Base-by-base conservation (phyloP, 2,329 filamentous ascomycete species). In the Ophioceras dolichostomum region DNA sequence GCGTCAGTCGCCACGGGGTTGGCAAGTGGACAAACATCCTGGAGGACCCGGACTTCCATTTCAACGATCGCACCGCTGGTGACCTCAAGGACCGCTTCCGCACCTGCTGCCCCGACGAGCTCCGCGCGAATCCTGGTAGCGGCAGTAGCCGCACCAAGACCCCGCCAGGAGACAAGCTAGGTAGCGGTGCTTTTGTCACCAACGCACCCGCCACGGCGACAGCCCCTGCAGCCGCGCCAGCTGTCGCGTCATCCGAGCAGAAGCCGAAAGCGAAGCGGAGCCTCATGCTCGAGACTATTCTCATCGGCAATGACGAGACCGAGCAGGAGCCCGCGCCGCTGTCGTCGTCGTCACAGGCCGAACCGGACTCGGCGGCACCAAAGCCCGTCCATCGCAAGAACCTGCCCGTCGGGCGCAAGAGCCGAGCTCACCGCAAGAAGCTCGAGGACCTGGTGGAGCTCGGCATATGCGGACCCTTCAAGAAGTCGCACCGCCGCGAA, bases 61-160 rank as follows among this genome's bases (percentile, higher is more conserved):
- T 80, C 56, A 74, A 77, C 46, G 65, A 64, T 13, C 67, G 76
- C 41, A 72, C 69, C 2, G 72, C 74, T 4, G 73, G 73, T 8
- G 76, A 80, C 47, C 52, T 80, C 36, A 80, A 80, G 50, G 76
- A 80, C 51, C 64, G 76, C 10, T 80, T 79, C 48, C 65, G 76
- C 35, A 80, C 76, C 4, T 79, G 75, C 49, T 79, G 75, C 43
- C 76, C 76, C 0, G 65, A 67, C 24, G 76, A 79, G 50, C 60
- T 79, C 27, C 66, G 70, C 34, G 58, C 57, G 18, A 62, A 60
- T 18, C 39, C 51, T 13, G 45, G 40, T 10, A 61, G 54, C 13
- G 32, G 18, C 31, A 33, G n/a, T n/a, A 5, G 10, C 31, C n/a
- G n/a, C n/a, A n/a, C n/a, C n/a, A n/a, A n/a, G n/a, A n/a, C n/a